Percentiles rank a stretch among this genome's conserved stretches.
Evolutionary conservation across 352 stramenopile species (phyloP).

Genomic region (Pythium guiyangense): DNA sequence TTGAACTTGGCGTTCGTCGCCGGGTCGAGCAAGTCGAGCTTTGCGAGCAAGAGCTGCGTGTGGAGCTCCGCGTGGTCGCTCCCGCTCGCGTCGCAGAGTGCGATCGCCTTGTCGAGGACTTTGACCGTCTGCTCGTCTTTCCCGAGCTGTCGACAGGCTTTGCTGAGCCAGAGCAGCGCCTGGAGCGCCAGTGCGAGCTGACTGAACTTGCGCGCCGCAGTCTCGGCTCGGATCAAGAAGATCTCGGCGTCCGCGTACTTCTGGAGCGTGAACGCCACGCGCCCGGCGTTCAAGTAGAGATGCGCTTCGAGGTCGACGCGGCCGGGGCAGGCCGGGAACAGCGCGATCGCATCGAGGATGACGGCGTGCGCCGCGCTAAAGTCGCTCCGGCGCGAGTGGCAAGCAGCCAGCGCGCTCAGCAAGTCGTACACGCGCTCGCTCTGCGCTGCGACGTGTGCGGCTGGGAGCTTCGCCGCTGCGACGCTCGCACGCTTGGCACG

Average conservation of each 20-base stretch:
- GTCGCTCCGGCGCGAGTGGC: constrained; percentile 50
- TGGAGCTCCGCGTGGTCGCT: constrained; percentile 27
- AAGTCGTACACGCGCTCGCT: constrained; percentile 61
- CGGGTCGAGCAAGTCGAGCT: constrained; percentile 40
- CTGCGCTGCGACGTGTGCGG: constrained; percentile 16
- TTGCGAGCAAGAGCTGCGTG: constrained; percentile 42
- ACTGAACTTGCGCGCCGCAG: constrained; percentile 17
- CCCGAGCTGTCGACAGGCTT: constrained; percentile 30
- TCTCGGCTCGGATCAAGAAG: constrained; percentile 34
- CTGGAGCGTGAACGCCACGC: constrained; percentile 45
- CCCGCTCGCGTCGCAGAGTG: constrained; percentile 18
- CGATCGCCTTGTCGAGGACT: constrained; percentile 14
- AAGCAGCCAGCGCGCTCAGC: constrained; percentile 42
- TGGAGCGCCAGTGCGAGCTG: constrained; percentile 39
- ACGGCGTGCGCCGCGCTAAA: constrained; percentile 46
- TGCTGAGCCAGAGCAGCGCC: constrained; percentile 46
- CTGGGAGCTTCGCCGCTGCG: too few species aligned
- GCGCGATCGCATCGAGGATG: constrained; percentile 42
- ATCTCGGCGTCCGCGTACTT: constrained; percentile 46
- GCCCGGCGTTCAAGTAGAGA: constrained; percentile 53
- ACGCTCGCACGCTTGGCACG: constrained; percentile 20
- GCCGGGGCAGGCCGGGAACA: constrained; percentile 36
- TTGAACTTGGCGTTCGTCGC: constrained; percentile 14
- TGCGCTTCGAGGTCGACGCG: constrained; percentile 37
- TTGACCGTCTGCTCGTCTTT: constrained; percentile 17